Conservation (phyloP, 805 yeast species). For the Vanderwaltozyma tropicalis region DNA sequence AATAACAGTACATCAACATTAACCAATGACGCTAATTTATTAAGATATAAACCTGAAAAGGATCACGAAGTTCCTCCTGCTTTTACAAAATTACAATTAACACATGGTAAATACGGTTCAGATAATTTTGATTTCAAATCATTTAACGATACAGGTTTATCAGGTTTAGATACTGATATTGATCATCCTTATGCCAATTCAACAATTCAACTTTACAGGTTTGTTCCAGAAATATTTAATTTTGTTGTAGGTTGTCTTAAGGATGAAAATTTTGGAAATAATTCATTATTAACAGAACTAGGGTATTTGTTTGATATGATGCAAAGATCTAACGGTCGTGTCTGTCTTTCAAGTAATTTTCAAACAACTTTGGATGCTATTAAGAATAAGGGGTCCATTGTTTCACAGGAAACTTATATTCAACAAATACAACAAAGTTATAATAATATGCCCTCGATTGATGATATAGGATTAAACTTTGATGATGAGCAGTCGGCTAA, state of each 20-base stretch:
- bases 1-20: constrained; percentile 6
- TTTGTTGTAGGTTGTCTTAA: constrained; percentile 47
- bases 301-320: constrained; percentile 92
- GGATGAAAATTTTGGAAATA: constrained; percentile 36
- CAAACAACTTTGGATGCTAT: constrained; percentile 40
- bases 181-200: constrained; percentile 73
- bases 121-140: constrained; percentile 86
- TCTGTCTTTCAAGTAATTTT: constrained; percentile 76
- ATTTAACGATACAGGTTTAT: constrained; percentile 60
- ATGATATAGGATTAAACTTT: not conserved
- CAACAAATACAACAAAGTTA: constrained; percentile 1
- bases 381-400: constrained; percentile 33
- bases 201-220: constrained; percentile 67
- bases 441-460: not conserved
- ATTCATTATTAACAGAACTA: constrained; percentile 61
- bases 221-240: constrained; percentile 64
- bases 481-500: not conserved
- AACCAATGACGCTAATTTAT: constrained; percentile 4
- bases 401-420: not conserved
- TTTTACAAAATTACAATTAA: constrained; percentile 61
- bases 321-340: constrained; percentile 64
- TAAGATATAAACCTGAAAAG: constrained; percentile 22
- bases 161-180: constrained; percentile 86
- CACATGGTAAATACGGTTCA: constrained; percentile 84
- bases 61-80: constrained; percentile 53